Base-by-base conservation (phyloP, 2,329 filamentous ascomycete genomes). In the Xylaria digitata region DNA sequence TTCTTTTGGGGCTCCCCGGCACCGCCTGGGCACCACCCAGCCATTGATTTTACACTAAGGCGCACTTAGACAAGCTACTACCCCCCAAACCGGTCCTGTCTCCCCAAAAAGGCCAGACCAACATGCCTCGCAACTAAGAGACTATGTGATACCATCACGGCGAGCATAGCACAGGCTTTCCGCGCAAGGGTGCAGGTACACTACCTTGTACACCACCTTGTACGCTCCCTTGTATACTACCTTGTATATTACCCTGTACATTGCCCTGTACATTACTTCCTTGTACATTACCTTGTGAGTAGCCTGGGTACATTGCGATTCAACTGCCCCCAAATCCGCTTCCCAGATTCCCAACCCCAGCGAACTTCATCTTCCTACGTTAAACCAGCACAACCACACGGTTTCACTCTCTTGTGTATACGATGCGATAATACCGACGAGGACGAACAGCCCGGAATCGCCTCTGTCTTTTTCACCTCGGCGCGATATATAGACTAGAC, bases 51-150 rank as follows among this genome's bases (percentile, higher is more conserved):
- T 67, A 32, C 11, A 46, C 21, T 46, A 34, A 40, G 57, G 58
- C 40, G 48, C 48, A 63, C n/a, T 42, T 59, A 32, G 52, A 46
- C 23, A 56, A 48, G 56, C 30, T 49, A 30, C 34, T 23, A 13
- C 54, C 63, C 60, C 56, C 56, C 34, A 54, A 55, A 53, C 42
- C 45, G 53, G 46, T 42, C 58, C 48, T 52, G 52, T 54, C 60
- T 54, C 53, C 65, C 65, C 60, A 30, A 67, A 67, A 34, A 63
- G 59, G 64, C 59, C 63, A 63, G 53, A 58, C 58, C 52, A 66
- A 50, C 64, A 55, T 46, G 54, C 46, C 40, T 55, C 49, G 60
- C 60, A 40, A 9, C 9, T 1, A 34, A 34, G 7, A 34, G 3
- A 23, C 26, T 50, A 54, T 58, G 61, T 57, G 54, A 63, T 63